A percentile compares a stretch with the other conserved stretches of the same genome.
Evolutionary conservation across 83 land plant genomes (phyloP).

Genomic region (Thuja plicata): DNA sequence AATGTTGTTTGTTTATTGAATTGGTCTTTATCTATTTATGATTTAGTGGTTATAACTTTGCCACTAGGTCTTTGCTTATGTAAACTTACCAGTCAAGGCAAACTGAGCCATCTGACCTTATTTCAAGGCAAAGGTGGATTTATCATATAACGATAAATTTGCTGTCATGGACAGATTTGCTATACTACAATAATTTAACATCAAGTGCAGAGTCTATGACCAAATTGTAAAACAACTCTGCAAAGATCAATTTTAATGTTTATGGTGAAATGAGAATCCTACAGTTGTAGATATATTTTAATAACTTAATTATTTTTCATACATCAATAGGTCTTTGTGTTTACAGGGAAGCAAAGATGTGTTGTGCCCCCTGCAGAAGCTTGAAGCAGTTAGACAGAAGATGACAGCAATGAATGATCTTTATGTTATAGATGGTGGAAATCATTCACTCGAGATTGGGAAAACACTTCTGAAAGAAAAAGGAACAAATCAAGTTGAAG

Average conservation of each 20-base stretch:
- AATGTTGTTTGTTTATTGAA: not conserved
- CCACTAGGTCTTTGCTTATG: not conserved
- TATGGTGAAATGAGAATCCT: not conserved
- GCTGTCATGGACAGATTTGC: not conserved
- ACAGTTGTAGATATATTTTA: not conserved
- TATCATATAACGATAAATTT: not conserved
- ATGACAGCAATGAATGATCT: slow-evolving; percentile 53
- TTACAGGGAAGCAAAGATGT: slow-evolving; percentile 82
- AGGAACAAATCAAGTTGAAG: slow-evolving; percentile 44
- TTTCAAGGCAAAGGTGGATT: no score
- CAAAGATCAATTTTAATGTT: not conserved
- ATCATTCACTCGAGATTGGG: slow-evolving; percentile 78
- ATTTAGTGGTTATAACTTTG: not conserved
- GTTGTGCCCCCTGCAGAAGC: slow-evolving; percentile 72
- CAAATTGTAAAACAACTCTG: not conserved
- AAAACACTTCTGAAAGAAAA: slow-evolving; percentile 38
- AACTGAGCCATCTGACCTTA: not conserved
- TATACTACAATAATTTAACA: not conserved
- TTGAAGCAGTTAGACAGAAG: slow-evolving; percentile 55
- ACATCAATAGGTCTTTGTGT: not conserved
- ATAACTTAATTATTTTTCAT: not conserved
- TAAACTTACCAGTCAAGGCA: not conserved
- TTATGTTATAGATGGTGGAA: slow-evolving; percentile 87
- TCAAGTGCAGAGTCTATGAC: not conserved
- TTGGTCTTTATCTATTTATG: not conserved